phyloP scores from a whole-genome alignment of 2,329 filamentous ascomycete species.

The Xylaria sp. region DNA sequence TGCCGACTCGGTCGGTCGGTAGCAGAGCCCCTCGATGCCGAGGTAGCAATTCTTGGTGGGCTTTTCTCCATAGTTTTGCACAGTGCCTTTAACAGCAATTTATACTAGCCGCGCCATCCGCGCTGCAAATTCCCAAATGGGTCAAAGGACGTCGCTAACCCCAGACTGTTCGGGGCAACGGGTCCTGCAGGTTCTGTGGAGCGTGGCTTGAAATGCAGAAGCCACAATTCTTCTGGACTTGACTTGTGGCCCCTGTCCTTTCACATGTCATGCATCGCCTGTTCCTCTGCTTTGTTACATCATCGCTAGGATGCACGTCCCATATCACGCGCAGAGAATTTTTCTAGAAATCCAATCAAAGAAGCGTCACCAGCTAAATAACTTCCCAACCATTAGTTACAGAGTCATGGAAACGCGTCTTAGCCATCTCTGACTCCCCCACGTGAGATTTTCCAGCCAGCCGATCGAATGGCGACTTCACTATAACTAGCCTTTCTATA shows the following conservation, averaged over 20 bases:
- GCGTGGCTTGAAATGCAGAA: constrained; percentile 18
- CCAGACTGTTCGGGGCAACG: constrained; percentile 33
- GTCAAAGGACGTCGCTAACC: constrained; percentile 14
- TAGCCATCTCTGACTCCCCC: neutral
- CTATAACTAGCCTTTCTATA: too few relatives aligned
- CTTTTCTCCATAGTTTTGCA: neutral
- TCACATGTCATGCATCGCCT: constrained; percentile 32
- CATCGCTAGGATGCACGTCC: neutral
- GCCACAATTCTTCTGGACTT: constrained; percentile 9
- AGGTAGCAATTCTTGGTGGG: constrained; percentile 35
- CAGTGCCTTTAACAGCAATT: neutral
- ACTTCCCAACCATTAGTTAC: neutral
- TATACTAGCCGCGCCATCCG: constrained; percentile 32
- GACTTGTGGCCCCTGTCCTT: constrained; percentile 4
- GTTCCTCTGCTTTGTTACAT: neutral
- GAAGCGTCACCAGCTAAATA: neutral
- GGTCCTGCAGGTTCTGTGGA: neutral
- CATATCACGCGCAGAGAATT: constrained; percentile 24
- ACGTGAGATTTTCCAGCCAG: neutral
- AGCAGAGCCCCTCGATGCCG: constrained; percentile 40
- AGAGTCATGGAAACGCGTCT: constrained; percentile 19
- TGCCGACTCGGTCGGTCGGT: constrained; percentile 21
- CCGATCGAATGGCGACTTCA: too few relatives aligned
- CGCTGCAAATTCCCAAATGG: constrained; percentile 28
- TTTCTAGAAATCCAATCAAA: constrained; percentile 3